Conservation (phyloP, 2,329 filamentous ascomycete species). For the Colletotrichum tamarilloi region DNA sequence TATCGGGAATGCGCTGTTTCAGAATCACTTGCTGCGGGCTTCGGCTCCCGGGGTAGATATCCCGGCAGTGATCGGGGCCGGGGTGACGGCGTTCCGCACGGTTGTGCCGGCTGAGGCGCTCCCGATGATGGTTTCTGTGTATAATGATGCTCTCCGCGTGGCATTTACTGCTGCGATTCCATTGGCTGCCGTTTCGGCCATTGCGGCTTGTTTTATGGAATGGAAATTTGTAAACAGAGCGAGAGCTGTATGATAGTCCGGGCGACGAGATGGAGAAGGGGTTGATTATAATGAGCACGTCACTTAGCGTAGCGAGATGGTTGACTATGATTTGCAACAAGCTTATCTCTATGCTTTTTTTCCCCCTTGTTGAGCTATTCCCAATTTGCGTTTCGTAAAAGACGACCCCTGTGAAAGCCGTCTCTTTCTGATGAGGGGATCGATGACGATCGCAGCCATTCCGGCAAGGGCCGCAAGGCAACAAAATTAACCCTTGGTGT, state of each 20-base stretch:
- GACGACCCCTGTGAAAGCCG: no score
- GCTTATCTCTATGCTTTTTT: not conserved
- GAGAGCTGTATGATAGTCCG: not conserved
- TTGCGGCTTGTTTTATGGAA: slow-evolving; percentile 31
- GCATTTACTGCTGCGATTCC: slow-evolving; percentile 51
- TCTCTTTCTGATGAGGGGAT: not conserved
- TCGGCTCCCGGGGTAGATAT: slow-evolving; percentile 36
- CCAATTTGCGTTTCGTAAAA: not conserved
- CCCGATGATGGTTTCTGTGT: slow-evolving; percentile 63
- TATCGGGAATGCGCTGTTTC: slow-evolving; percentile 52
- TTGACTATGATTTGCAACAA: not conserved
- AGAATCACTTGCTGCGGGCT: slow-evolving; percentile 48
- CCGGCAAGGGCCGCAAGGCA: not conserved
- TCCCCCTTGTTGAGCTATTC: not conserved
- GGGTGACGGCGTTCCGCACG: slow-evolving; percentile 62
- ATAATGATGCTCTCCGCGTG: slow-evolving; percentile 71
- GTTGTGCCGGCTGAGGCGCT: slow-evolving; percentile 59
- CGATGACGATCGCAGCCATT: not conserved
- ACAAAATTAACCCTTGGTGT: not conserved
- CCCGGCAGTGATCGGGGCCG: slow-evolving; percentile 46
- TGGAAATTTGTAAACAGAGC: slow-evolving; percentile 24
- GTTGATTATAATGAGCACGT: not conserved
- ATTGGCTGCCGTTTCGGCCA: slow-evolving; percentile 17
- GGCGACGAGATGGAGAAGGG: not conserved
- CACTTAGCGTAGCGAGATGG: not conserved